phyloP scores from a whole-genome alignment of 2,329 filamentous ascomycete genomes.

The Scopulariopsis brevicaulis region DNA sequence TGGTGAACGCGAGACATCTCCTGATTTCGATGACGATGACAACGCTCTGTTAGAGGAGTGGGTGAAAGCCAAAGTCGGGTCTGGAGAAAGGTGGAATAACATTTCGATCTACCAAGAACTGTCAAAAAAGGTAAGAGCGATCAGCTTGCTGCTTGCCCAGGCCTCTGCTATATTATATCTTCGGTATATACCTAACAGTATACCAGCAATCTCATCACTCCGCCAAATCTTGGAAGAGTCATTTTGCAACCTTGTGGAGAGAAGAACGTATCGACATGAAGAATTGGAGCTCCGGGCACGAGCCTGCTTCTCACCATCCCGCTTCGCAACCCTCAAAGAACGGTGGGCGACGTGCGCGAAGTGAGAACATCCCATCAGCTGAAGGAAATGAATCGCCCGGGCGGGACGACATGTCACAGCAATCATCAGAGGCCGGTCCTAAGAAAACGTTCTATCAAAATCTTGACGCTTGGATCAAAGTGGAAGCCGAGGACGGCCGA shows the following conservation, averaged over 20 bases:
- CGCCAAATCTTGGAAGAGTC: neutral
- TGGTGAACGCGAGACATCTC: neutral
- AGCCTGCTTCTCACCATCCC: neutral
- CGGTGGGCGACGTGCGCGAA: neutral
- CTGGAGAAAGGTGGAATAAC: conserved; percentile 8
- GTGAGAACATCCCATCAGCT: neutral
- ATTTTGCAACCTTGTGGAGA: neutral
- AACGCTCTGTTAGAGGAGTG: conserved; percentile 4
- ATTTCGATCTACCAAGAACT: conserved; percentile 6
- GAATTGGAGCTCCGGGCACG: conserved; percentile 4
- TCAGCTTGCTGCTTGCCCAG: neutral
- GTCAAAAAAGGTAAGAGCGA: conserved; percentile 4
- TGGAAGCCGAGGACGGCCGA: neutral
- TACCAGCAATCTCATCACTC: conserved; percentile 2
- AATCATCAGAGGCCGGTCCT: neutral
- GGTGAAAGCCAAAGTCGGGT: conserved; percentile 6
- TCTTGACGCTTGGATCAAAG: neutral
- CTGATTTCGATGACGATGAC: neutral
- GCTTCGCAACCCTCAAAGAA: neutral
- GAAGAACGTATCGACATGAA: conserved; percentile 5
- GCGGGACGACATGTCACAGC: neutral
- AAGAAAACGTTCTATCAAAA: conserved; percentile 1
- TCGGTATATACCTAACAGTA: neutral
- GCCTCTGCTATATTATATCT: neutral
- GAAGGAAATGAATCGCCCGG: neutral